Base-by-base conservation (phyloP, 1,284 basidiomycete genomes). In the Tilletiopsis washingtonensis region DNA sequence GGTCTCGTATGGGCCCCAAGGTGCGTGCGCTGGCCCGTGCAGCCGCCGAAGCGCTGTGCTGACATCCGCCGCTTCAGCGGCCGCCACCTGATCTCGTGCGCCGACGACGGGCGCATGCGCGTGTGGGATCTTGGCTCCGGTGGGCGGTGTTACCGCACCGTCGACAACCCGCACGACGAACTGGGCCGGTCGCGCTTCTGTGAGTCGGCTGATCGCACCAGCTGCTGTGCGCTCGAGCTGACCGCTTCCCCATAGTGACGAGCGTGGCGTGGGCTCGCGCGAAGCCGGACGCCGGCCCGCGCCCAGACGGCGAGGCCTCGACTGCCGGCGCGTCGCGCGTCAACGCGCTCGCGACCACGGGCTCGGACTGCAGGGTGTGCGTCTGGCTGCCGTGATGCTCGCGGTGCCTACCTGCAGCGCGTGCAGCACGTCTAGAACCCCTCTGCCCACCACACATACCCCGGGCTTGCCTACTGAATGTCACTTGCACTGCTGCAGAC, bases 81-180 rank as follows among this genome's bases (percentile, higher is more conserved):
- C 36, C 90, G 90, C 73, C 84, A 82, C 69, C 81, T 93, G 4
- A 78, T 93, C 14, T 89, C 87, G 2, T 87, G 85, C 1, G 86
- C 86, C 4, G 89, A 93, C 73, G 89, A 93, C 78, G 88, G 90
- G 75, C 88, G 87, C 7, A 82, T 91, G 64, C 82, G 86, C 7
- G 79, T 90, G 14, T 93, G 89, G 89, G 89, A 93, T 59, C 76
- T 93, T 34, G 78, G 80, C 32, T 85, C 84, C 3, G 85, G 87
- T 1, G 50, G 34, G 12, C 80, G 88, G 54, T 86, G 86, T 67
- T 77, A 82, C 59, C 88, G 86, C 75, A 86, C 82, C 36, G 79
- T 91, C 40, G 86, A 91, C 56, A 34, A 34, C 17, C 32, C 32
- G 32, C 32, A 34, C 32, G 32, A 34, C 32, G 32, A 34, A 17